Conservation (phyloP, 1,284 basidiomycete genomes). For the Rhodofomes roseus region DNA sequence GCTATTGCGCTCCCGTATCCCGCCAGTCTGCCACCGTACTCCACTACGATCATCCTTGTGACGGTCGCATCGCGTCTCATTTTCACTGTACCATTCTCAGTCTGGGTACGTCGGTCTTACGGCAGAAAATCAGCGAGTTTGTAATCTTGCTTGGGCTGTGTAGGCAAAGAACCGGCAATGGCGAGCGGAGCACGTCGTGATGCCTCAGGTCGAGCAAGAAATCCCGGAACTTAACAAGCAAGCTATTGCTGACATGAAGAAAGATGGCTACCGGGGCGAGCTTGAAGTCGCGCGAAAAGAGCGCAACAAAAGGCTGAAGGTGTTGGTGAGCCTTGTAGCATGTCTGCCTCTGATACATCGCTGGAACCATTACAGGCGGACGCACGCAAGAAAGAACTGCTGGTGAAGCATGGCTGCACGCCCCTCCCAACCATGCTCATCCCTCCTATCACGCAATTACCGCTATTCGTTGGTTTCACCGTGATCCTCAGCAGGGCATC, state of each 20-base stretch:
- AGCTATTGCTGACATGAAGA: constrained; percentile 57
- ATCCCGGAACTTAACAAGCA: constrained; percentile 49
- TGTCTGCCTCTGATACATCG: neutral
- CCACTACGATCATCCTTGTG: constrained; percentile 73
- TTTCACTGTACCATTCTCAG: constrained; percentile 69
- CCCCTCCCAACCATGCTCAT: constrained; percentile 58
- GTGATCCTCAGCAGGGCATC: constrained; percentile 56
- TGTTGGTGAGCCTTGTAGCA: constrained; percentile 33
- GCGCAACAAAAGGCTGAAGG: constrained; percentile 42
- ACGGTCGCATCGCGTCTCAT: constrained; percentile 65
- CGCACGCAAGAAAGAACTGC: constrained; percentile 53
- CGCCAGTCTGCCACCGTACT: constrained; percentile 62
- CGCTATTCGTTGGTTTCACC: constrained; percentile 67
- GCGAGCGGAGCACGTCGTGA: constrained; percentile 62
- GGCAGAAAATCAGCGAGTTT: neutral
- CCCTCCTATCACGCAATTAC: constrained; percentile 67
- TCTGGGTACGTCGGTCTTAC: constrained; percentile 62
- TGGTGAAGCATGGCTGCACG: constrained; percentile 52
- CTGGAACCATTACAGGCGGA: constrained; percentile 40
- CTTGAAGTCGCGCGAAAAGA: constrained; percentile 48
- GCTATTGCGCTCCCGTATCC: constrained; percentile 69
- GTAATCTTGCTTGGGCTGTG: constrained; percentile 4
- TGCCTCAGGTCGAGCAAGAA: constrained; percentile 61
- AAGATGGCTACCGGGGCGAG: constrained; percentile 47
- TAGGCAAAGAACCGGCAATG: constrained; percentile 65